These are phyloP conservation scores for Saturnispora quitensis DNA, from an alignment of 805 yeast genomes.

Conservation along the genomic window DNA sequence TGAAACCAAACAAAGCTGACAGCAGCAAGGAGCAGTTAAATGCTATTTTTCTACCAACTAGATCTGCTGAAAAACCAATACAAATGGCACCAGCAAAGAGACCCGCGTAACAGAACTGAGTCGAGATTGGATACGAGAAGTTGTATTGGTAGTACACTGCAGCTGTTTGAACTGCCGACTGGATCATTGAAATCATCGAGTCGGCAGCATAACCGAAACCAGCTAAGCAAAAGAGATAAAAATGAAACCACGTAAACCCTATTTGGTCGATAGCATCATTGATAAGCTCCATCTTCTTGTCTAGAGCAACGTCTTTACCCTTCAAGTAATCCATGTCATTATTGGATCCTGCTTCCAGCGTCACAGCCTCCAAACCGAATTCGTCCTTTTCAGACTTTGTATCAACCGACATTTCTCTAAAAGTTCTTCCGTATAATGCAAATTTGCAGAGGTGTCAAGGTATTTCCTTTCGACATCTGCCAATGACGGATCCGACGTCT, in stretches of 20 bases:
- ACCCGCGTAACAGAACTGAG: slow-evolving; percentile 42
- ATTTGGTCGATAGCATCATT: slow-evolving; percentile 52
- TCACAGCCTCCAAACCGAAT: not conserved
- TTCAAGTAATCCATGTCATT: slow-evolving; percentile 12
- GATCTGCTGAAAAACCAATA: slow-evolving; percentile 50
- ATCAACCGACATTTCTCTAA: not conserved
- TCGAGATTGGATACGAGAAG: slow-evolving; percentile 34
- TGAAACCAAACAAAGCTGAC: slow-evolving; percentile 42
- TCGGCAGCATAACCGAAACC: slow-evolving; percentile 53
- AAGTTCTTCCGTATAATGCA: no score
- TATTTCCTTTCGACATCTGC: not conserved
- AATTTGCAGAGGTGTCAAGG: no score
- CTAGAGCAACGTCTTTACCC: slow-evolving; percentile 29
- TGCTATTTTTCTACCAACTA: slow-evolving; percentile 45
- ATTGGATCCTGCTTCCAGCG: not conserved
- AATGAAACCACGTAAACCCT: slow-evolving; percentile 51
- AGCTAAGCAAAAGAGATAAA: slow-evolving; percentile 39
- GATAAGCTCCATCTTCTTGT: slow-evolving; percentile 35
- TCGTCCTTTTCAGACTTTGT: not conserved
- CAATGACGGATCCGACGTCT: not conserved
- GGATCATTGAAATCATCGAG: slow-evolving; percentile 41
- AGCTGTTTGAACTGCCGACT: slow-evolving; percentile 36
- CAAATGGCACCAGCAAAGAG: slow-evolving; percentile 43
- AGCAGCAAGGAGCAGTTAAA: slow-evolving; percentile 41
- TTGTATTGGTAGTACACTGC: slow-evolving; percentile 40